phyloP scores from a whole-genome alignment of 2,329 filamentous ascomycete genomes.

The Penicillium aurantiogriseum region DNA sequence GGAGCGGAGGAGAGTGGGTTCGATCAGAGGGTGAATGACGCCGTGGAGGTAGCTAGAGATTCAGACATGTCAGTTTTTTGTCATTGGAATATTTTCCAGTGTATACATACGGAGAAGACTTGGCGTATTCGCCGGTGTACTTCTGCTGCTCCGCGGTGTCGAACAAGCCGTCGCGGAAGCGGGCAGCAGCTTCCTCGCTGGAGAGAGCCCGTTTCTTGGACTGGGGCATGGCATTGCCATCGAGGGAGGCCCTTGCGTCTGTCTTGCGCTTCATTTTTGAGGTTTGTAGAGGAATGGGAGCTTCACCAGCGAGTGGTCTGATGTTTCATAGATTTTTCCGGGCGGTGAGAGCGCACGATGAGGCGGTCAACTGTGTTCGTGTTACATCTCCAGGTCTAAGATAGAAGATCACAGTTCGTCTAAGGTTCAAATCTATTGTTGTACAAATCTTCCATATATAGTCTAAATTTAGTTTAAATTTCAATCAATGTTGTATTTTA shows the following conservation, averaged over 20 bases:
- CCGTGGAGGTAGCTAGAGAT: conserved; percentile 75
- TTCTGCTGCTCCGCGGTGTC: conserved; percentile 40
- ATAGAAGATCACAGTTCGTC: background rate
- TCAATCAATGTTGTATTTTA: background rate
- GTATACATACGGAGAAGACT: conserved; percentile 43
- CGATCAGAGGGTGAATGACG: conserved; percentile 78
- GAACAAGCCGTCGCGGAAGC: conserved; percentile 48
- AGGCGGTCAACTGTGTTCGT: conserved; percentile 1
- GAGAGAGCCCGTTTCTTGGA: conserved; percentile 42
- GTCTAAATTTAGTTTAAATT: too few species aligned
- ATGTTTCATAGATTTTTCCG: conserved; percentile 18
- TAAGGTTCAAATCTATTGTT: background rate
- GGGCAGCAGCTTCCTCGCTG: conserved; percentile 37
- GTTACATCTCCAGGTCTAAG: background rate
- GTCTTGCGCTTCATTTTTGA: conserved; percentile 48
- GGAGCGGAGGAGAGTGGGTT: conserved; percentile 75
- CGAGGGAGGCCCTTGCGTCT: conserved; percentile 28
- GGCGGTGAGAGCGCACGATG: conserved; percentile 17
- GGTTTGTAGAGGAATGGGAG: conserved; percentile 1
- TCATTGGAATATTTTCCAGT: conserved; percentile 1
- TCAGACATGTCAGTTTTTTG: background rate
- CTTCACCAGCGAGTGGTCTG: conserved; percentile 11
- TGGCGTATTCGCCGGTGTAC: conserved; percentile 44
- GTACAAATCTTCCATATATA: background rate
- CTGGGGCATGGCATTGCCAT: conserved; percentile 35